Evolutionary conservation across 331 rosid genomes (phyloP).

Genomic region (Pyrus hybrid): DNA sequence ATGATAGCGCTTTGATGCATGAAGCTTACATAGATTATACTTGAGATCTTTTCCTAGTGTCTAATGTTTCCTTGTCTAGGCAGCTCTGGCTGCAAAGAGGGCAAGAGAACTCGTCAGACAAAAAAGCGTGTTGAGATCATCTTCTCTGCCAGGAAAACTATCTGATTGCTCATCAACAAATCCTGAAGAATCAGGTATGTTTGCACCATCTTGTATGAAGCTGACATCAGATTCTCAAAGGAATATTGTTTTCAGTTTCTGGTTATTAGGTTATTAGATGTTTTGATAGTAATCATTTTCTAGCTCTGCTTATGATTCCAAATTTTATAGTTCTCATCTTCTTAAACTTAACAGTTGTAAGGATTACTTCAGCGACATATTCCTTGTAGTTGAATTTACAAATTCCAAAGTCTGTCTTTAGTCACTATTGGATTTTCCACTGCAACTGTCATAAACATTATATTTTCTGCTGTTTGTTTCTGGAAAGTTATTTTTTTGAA

Average conservation of each 20-base stretch:
- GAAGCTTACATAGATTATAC: background rate
- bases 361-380: background rate
- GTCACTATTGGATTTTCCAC: background rate
- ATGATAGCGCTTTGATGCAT: background rate
- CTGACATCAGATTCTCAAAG: background rate
- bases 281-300: background rate
- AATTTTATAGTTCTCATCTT: background rate
- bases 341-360: background rate
- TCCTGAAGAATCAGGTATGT: slow-evolving; percentile 87
- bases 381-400: background rate
- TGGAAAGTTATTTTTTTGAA: too few relatives aligned
- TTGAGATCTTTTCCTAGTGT: slow-evolving; percentile 3
- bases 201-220: background rate
- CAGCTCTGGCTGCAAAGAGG: slow-evolving; percentile 94
- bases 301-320: background rate
- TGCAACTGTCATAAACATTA: background rate
- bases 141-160: slow-evolving; percentile 91
- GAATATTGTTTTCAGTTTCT: background rate
- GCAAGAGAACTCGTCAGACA: slow-evolving; percentile 94
- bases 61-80: slow-evolving; percentile 43
- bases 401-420: background rate
- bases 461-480: background rate
- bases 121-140: slow-evolving; percentile 79
- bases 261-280: background rate
- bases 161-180: slow-evolving; percentile 92